These are phyloP conservation scores for Corymbia calophylla DNA, from an alignment of 441 rosid species.

Conservation along the genomic window DNA sequence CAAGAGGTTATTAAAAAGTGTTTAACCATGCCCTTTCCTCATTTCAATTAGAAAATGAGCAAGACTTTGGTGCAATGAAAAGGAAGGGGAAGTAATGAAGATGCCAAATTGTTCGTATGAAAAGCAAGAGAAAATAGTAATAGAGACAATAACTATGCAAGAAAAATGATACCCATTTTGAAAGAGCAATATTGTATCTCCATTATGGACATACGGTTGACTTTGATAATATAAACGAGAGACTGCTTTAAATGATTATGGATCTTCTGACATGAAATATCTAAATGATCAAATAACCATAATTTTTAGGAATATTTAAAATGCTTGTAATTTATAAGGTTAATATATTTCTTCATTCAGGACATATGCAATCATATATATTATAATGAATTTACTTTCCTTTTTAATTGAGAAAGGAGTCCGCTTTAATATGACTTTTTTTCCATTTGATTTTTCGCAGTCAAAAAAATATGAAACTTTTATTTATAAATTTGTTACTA, in stretches of 20 bases:
- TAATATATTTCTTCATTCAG: neutral
- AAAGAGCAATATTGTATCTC: neutral
- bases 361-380: neutral
- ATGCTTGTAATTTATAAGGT: neutral
- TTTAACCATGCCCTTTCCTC: neutral
- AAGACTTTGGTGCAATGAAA: neutral
- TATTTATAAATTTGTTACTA: neutral
- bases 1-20: neutral
- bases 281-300: too few relatives aligned
- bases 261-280: too few relatives aligned
- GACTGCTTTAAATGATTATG: neutral
- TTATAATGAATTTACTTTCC: neutral
- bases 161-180: neutral
- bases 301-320: neutral
- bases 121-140: neutral
- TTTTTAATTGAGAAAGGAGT: neutral
- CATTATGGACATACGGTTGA: neutral
- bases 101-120: neutral
- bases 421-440: fast-evolving
- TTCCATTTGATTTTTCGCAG: neutral
- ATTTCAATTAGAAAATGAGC: neutral
- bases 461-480: neutral
- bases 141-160: fast-evolving
- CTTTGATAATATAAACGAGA: neutral
- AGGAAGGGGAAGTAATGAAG: neutral